Evolutionary conservation across 2,329 filamentous ascomycete species (phyloP).

Genomic region (Fusarium setosum): DNA sequence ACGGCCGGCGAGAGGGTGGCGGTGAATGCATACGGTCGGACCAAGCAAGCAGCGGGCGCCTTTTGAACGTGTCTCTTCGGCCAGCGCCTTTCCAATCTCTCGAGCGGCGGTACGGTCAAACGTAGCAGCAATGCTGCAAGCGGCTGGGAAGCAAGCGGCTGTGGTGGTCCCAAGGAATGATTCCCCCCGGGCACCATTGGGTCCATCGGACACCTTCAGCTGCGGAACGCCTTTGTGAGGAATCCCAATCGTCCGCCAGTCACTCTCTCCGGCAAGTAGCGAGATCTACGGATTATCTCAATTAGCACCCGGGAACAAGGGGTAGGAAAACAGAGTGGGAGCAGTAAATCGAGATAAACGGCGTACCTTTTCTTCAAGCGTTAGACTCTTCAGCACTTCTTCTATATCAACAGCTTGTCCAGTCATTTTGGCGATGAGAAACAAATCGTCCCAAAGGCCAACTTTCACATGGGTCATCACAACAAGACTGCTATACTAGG

Average conservation of each 20-base stretch:
- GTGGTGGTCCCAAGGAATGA: neutral
- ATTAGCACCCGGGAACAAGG: neutral
- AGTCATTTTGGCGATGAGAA: too few species aligned
- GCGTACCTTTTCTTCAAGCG: too few species aligned
- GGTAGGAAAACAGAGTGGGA: neutral
- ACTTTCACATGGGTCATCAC: too few species aligned
- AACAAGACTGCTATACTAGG: too few species aligned
- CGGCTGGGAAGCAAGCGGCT: slow-evolving; percentile 19
- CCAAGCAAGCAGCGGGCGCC: slow-evolving; percentile 71
- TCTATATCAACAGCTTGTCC: too few species aligned
- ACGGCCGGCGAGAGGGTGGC: slow-evolving; percentile 52
- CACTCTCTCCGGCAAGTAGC: neutral
- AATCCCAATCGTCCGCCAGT: neutral
- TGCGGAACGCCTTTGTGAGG: neutral
- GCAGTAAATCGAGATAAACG: too few species aligned
- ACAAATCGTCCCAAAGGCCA: too few species aligned
- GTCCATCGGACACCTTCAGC: neutral
- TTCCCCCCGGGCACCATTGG: slow-evolving; percentile 3
- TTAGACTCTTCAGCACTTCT: too few species aligned
- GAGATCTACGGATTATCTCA: neutral
- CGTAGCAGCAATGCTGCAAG: slow-evolving; percentile 63
- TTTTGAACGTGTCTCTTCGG: slow-evolving; percentile 63
- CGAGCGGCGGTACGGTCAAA: slow-evolving; percentile 68
- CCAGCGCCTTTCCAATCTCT: slow-evolving; percentile 66
- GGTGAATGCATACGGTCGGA: slow-evolving; percentile 49